Evolutionary conservation across 1,284 basidiomycete genomes (phyloP), one percentile per base, ranked within the genome.

Genomic region (Boletellus deceptivus): DNA sequence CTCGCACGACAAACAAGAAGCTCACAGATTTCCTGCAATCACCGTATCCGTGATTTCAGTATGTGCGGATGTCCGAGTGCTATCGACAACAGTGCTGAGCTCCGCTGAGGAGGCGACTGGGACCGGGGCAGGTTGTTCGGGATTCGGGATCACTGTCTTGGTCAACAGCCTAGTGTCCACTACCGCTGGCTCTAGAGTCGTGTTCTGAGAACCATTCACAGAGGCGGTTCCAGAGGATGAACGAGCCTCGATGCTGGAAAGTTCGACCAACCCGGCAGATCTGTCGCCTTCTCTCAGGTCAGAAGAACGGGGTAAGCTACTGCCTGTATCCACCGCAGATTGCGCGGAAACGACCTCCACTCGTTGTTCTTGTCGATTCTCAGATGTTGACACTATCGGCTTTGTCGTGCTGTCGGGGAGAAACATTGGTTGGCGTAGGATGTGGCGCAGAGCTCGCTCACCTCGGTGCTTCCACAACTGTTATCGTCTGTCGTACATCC

Each of bases 1-100:
- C 24, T 40, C n/a, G 22, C 9, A 18, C 3, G 6, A 9, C 11
- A 25, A 37, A 39, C 29, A 43, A 17, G 17, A 35, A 34, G 50
- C 58, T 8, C 13, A 59, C 58, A 6, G 20, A 13, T 27, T 20
- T 20, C 2, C 36, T 10, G 29, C 4, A 7, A n/a, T n/a, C 10
- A 17, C 6, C 2, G 22, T 38, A 17, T 8, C 43, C 7, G 27
- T 20, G 16, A 37, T 14, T 14, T 47, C 54, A 9, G 22, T 27
- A 6, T 29, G 20, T 24, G 25, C 13, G 22, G 39, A 43, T 3
- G 10, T 27, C 13, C 16, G 44, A 18, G 22, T 38, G 22, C 25
- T 14, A 13, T 45, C n/a, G 24, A 48, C 6, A 20, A 38, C 17
- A 17, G 9, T 6, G 9, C 10, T 11, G 14, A 20, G 27, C 39